Conservation (phyloP, 208 protist species). For the Balamuthia mandrillaris region DNA sequence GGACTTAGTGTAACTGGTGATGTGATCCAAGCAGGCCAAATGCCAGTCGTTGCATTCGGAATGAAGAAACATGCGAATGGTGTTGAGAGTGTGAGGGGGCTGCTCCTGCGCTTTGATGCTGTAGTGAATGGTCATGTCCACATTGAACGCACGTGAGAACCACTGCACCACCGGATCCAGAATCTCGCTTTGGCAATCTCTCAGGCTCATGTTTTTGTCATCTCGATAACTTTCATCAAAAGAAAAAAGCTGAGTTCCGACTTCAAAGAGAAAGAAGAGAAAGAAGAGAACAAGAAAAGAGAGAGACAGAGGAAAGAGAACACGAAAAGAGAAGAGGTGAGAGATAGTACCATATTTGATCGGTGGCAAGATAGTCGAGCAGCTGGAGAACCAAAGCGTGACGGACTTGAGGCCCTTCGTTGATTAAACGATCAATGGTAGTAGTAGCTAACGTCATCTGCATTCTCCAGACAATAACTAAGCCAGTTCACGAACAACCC, state of each 20-base stretch:
- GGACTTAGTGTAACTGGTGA: constrained; percentile 33
- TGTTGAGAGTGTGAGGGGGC: constrained; percentile 26
- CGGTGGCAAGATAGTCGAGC: constrained; percentile 32
- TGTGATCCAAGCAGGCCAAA: constrained; percentile 18
- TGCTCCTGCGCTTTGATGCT: constrained; percentile 15
- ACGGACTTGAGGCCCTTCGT: constrained; percentile 26
- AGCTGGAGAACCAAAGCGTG: constrained; percentile 28
- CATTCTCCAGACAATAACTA: too few species aligned
- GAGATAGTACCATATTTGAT: not conserved
- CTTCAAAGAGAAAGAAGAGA: too few species aligned
- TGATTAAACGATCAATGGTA: constrained; percentile 14
- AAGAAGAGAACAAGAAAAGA: not conserved
- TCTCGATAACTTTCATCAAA: not conserved
- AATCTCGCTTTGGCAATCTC: not conserved
- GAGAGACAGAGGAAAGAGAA: not conserved
- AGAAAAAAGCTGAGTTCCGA: too few species aligned
- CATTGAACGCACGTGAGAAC: constrained; percentile 32
- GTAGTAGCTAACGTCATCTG: constrained; percentile 25
- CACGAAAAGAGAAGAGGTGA: not conserved
- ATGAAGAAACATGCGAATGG: constrained; percentile 3
- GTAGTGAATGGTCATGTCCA: constrained; percentile 19
- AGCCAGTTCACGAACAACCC: too few species aligned
- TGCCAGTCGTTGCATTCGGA: not conserved
- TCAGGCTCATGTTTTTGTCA: constrained; percentile 1
- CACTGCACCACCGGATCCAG: constrained; percentile 28